Evolutionary conservation across 1,284 basidiomycete species (phyloP), one percentile per base, ranked within the genome.

Genomic region (Irpex rosettiformis): DNA sequence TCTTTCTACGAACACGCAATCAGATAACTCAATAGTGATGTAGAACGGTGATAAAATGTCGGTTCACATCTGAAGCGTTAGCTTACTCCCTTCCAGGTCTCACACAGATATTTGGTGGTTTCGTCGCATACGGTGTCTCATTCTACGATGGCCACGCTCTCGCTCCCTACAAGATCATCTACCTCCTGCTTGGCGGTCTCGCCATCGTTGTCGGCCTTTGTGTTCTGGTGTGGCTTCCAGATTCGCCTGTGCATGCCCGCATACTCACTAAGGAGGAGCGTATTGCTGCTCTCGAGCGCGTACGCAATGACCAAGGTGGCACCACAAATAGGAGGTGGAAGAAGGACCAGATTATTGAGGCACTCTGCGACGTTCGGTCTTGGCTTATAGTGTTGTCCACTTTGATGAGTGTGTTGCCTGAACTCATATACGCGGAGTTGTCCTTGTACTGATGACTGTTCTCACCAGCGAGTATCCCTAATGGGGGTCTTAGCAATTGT

Each of bases 231-330:
- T 85, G 80, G 79, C 73, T 89, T 25, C 86, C 86, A 0, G 85
- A 87, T 65, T 87, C 86, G 0, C 86, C 85, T 2, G 80, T 86
- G 8, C 79, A 82, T 63, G 85, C 86, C 0, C 70, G 66, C 4
- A 78, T 85, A 64, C 72, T 89, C 13, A 83, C 78, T 0, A 75
- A 73, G 54, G 81, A 86, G 64, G 86, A 89, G 64, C 76, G 83
- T 13, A 79, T 86, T 52, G 82, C 86, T 27, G 84, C 78, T 3
- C 70, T 88, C 27, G 87, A 89, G 67, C 79, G 87, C 42, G 82
- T 89, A n/a, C 79, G 84, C 33, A 78, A 85, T 61, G 86, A 88
- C 62, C 81, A 86, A 65, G 82, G 81, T 37, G 88, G 87, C 0
- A 85, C 79, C 0, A 78, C 80, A 64, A 86, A 85, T 70, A 82